Percentiles rank a stretch among this genome's conserved stretches.
Conservation (phyloP, 1,139 yeast species). For the Yamadazyma kanchanaburiensis region DNA sequence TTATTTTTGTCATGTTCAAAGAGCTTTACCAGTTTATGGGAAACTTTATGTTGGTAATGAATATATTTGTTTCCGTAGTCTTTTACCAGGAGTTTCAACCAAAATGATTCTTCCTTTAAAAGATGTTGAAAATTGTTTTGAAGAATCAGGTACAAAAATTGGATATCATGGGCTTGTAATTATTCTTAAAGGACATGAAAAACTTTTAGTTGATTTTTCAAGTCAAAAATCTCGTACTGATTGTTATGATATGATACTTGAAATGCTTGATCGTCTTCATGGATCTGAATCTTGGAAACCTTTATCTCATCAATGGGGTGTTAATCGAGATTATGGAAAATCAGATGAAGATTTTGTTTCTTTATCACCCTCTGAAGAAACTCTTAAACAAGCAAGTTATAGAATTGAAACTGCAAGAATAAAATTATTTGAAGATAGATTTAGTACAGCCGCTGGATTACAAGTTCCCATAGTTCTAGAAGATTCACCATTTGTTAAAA, state of each 20-base stretch:
- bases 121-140: constrained; percentile 66
- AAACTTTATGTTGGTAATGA: constrained; percentile 69
- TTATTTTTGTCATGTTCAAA: constrained; percentile 67
- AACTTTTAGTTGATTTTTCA: constrained; percentile 72
- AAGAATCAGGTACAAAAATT: constrained; percentile 51
- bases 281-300: constrained; percentile 25
- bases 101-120: constrained; percentile 78
- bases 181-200: constrained; percentile 71
- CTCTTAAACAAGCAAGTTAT: constrained; percentile 17
- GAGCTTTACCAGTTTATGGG: constrained; percentile 78
- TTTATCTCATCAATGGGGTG: constrained; percentile 28
- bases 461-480: constrained; percentile 67
- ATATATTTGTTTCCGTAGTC: constrained; percentile 72
- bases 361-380: constrained; percentile 14
- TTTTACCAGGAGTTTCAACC: constrained; percentile 75
- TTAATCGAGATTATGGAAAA: constrained; percentile 6
- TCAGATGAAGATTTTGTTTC: constrained; percentile 10
- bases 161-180: constrained; percentile 65
- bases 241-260: constrained; percentile 53
- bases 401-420: constrained; percentile 49
- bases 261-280: constrained; percentile 44
- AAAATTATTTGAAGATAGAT: constrained; percentile 59
- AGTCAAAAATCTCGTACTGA: constrained; percentile 68
- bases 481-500: constrained; percentile 56
- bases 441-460: constrained; percentile 56